Conservation (phyloP, 148 eudicot species). For the Rhododendron vialii region DNA sequence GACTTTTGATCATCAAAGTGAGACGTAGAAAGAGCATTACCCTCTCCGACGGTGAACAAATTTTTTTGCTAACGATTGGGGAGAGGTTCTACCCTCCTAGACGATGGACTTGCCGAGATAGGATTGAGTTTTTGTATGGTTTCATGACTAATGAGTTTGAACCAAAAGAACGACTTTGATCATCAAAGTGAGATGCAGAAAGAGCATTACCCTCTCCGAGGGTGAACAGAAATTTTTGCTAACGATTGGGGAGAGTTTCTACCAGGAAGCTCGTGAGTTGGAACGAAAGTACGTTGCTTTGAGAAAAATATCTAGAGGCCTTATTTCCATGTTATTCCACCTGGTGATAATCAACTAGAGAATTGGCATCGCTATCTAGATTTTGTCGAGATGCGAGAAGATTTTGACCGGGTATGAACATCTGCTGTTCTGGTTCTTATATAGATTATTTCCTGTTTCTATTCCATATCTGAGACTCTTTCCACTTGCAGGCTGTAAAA, state of each 20-base stretch:
- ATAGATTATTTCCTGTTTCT: conserved; percentile 5
- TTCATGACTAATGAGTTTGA: too few relatives aligned
- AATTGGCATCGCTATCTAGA: conserved; percentile 86
- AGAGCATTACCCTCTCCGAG: too few relatives aligned
- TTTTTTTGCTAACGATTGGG: conserved; percentile 8
- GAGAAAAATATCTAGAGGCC: conserved; percentile 52
- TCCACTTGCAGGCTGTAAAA: conserved; percentile 55
- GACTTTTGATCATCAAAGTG: too few relatives aligned
- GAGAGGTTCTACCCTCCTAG: conserved; percentile 36
- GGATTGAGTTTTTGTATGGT: too few relatives aligned
- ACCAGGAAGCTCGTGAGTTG: conserved; percentile 45
- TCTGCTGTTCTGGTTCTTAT: conserved; percentile 8
- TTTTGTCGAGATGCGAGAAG: conserved; percentile 66
- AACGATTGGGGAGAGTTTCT: conserved; percentile 38
- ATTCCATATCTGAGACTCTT: conserved; percentile 8
- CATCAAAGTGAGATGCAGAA: too few relatives aligned
- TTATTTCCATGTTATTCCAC: conserved; percentile 34
- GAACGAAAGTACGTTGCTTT: conserved; percentile 49
- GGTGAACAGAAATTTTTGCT: too few relatives aligned
- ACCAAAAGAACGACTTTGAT: too few relatives aligned
- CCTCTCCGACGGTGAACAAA: too few relatives aligned
- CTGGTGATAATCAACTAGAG: conserved; percentile 57
- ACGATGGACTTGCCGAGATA: too few relatives aligned
- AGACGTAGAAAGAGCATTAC: too few relatives aligned
- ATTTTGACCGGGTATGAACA: conserved; percentile 77